These are phyloP conservation scores for Eucalyptus grandis DNA, from an alignment of 345 rosid genomes.

Conservation along the genomic window DNA sequence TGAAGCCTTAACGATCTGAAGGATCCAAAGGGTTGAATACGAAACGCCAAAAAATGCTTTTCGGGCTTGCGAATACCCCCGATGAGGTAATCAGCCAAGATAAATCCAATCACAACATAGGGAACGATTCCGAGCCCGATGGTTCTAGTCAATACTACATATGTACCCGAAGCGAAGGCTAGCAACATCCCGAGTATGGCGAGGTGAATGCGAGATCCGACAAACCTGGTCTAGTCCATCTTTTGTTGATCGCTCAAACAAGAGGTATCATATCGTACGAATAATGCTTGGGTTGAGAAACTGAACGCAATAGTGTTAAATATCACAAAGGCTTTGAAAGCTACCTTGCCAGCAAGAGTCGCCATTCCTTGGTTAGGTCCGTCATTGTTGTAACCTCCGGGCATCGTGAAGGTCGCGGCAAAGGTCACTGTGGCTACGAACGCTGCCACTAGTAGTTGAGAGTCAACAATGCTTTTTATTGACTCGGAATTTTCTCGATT, in stretches of 20 bases:
- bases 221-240: fast-evolving
- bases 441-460: background rate
- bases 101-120: fast-evolving
- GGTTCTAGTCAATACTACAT: background rate
- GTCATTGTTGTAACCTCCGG: background rate
- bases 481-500: background rate
- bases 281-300: background rate
- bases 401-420: background rate
- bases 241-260: background rate
- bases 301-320: background rate
- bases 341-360: background rate
- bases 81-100: fast-evolving
- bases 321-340: background rate
- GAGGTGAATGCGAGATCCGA: fast-evolving
- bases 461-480: fast-evolving
- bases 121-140: background rate
- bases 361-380: background rate
- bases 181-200: background rate
- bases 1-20: fast-evolving
- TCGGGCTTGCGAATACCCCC: fast-evolving
- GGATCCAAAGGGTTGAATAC: fast-evolving
- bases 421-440: background rate
- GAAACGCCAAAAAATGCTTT: fast-evolving
- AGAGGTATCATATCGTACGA: fast-evolving
- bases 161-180: background rate